Percentiles rank a stretch among this genome's conserved stretches.
phyloP scores from a whole-genome alignment of 176 grass and related monocot species.

The Eleusine coracana region DNA sequence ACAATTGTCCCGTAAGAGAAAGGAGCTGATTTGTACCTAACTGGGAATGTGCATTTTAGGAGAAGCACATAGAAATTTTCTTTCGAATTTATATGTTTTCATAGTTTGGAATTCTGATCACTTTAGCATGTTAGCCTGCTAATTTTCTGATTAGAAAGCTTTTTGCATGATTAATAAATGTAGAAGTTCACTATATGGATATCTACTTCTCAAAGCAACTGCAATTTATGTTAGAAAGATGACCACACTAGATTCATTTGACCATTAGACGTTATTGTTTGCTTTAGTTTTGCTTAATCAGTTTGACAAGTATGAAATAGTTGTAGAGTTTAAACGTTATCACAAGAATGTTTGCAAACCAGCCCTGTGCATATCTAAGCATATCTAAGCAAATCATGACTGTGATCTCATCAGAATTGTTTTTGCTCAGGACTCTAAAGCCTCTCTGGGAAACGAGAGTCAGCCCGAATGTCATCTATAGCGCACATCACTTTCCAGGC shows the following conservation, averaged over 20 bases:
- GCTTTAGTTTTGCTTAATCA: background rate
- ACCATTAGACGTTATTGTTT: background rate
- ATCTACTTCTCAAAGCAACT: background rate
- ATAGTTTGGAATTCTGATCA: conserved; percentile 25
- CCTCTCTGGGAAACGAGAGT: conserved; percentile 86
- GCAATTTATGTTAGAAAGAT: background rate
- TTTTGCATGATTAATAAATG: background rate
- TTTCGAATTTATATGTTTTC: background rate
- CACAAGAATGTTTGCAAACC: background rate
- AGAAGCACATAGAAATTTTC: background rate
- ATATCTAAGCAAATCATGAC: conserved; percentile 16
- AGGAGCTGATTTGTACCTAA: background rate
- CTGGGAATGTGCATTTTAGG: background rate
- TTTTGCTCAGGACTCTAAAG: conserved; percentile 63
- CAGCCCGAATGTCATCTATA: conserved; percentile 93
- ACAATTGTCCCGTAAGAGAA: too few species aligned
- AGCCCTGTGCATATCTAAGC: background rate
- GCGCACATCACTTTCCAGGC: conserved; percentile 57
- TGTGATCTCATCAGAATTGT: background rate
- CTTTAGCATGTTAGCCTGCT: conserved; percentile 16
- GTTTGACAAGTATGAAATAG: background rate
- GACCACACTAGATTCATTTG: conserved; percentile 7
- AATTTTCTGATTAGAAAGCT: background rate
- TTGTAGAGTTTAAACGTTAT: background rate
- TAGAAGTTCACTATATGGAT: background rate